These are phyloP conservation scores for Casuarina equisetifolia DNA, from an alignment of 306 rosid genomes.

Conservation along the genomic window DNA sequence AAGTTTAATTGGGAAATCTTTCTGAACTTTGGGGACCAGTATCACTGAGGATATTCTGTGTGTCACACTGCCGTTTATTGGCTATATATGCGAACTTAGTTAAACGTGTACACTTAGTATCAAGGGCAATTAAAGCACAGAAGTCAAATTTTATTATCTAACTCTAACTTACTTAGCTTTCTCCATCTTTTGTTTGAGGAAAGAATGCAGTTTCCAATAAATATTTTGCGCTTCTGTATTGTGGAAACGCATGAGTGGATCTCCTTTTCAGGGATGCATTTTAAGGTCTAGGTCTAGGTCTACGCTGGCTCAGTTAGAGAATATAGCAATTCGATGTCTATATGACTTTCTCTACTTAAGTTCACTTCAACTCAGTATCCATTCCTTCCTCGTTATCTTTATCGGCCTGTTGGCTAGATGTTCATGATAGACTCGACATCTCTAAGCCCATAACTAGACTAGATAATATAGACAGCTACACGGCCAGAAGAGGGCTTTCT, in stretches of 20 bases:
- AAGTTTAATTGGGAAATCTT: background rate
- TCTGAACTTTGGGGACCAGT: background rate
- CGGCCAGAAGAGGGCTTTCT: background rate
- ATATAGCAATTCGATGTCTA: background rate
- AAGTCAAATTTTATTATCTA: background rate
- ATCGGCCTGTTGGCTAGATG: background rate
- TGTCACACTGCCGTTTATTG: too few species aligned
- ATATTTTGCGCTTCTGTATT: background rate
- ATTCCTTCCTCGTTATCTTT: background rate
- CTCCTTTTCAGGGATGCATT: background rate
- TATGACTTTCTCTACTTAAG: background rate
- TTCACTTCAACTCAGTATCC: background rate
- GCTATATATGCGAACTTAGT: too few species aligned
- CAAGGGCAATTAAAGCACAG: background rate
- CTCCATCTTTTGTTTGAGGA: background rate
- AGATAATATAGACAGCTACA: slow-evolving; percentile 8
- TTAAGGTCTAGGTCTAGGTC: slow-evolving; percentile 6
- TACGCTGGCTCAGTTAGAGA: background rate
- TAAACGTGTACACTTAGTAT: background rate
- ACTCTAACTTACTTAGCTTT: background rate
- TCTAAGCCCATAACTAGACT: background rate
- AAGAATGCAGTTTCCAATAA: background rate
- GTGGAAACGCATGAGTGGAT: background rate
- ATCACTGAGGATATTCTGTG: too few species aligned
- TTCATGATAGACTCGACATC: background rate